phyloP scores from a whole-genome alignment of 176 grass and related monocot species.

The Oryza officinalis region DNA sequence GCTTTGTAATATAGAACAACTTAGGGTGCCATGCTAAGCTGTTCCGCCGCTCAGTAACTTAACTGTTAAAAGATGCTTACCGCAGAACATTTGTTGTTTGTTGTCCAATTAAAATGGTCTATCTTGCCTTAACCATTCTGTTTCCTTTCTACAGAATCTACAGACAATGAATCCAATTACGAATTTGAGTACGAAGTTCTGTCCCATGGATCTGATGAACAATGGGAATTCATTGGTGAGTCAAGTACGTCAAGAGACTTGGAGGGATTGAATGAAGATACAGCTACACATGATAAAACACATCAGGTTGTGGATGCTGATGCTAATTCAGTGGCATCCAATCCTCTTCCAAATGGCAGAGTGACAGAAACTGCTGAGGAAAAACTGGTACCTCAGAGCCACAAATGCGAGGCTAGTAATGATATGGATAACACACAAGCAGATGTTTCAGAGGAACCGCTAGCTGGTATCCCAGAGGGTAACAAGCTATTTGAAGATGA shows the following conservation, averaged over 20 bases:
- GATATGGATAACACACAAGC: conserved; percentile 10
- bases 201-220: conserved; percentile 86
- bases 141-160: conserved; percentile 65
- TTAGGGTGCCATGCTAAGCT: conserved; percentile 17
- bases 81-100: neutral
- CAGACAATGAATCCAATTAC: conserved; percentile 78
- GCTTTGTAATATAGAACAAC: conserved; percentile 10
- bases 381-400: conserved; percentile 17
- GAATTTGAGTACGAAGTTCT: conserved; percentile 87
- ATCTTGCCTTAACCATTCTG: conserved; percentile 30
- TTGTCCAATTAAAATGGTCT: neutral
- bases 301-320: conserved; percentile 20
- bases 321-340: conserved; percentile 23
- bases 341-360: conserved; percentile 29
- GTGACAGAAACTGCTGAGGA: conserved; percentile 36
- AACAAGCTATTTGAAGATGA: conserved; percentile 47
- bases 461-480: conserved; percentile 24
- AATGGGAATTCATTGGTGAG: conserved; percentile 64
- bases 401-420: conserved; percentile 17
- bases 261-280: conserved; percentile 42
- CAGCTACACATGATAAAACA: conserved; percentile 32
- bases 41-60: neutral
- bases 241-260: conserved; percentile 48
- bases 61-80: neutral
- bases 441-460: conserved; percentile 18